phyloP scores from a whole-genome alignment of 306 rosid genomes.

The Mucuna pruriens region DNA sequence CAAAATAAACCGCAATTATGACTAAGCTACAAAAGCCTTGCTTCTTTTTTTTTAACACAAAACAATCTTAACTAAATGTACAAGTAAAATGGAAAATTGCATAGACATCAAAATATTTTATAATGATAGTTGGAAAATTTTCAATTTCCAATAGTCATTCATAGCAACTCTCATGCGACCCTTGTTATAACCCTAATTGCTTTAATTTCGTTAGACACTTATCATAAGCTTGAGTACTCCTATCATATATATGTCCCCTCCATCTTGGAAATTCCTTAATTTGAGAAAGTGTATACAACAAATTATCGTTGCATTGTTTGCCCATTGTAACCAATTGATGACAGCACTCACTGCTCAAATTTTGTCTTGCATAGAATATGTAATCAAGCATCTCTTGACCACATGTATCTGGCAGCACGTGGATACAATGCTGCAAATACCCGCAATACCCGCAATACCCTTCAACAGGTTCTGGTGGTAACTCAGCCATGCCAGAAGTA shows the following conservation, averaged over 20 bases:
- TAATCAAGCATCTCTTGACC: background rate
- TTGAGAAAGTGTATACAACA: no score
- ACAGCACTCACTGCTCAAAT: no score
- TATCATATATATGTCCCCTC: background rate
- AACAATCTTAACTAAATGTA: no score
- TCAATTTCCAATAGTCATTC: background rate
- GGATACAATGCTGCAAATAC: background rate
- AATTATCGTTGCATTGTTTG: background rate
- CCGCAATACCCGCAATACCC: background rate
- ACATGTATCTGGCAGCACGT: background rate
- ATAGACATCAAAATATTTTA: no score
- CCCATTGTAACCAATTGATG: background rate
- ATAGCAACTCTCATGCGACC: background rate
- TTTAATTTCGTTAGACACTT: background rate
- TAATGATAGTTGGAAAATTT: no score
- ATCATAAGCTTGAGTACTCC: background rate
- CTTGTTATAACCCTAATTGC: background rate
- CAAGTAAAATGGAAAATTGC: no score
- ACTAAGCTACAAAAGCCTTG: no score
- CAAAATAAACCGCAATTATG: no score
- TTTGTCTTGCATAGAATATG: no score
- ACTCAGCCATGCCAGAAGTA: background rate
- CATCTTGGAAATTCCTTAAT: background rate
- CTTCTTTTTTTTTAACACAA: no score
- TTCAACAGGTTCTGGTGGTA: slow-evolving; percentile 28